A percentile compares a stretch with the other conserved stretches of the same genome.
Conservation (phyloP, 495 filamentous ascomycete species). For the Talaromyces nanjingensis region DNA sequence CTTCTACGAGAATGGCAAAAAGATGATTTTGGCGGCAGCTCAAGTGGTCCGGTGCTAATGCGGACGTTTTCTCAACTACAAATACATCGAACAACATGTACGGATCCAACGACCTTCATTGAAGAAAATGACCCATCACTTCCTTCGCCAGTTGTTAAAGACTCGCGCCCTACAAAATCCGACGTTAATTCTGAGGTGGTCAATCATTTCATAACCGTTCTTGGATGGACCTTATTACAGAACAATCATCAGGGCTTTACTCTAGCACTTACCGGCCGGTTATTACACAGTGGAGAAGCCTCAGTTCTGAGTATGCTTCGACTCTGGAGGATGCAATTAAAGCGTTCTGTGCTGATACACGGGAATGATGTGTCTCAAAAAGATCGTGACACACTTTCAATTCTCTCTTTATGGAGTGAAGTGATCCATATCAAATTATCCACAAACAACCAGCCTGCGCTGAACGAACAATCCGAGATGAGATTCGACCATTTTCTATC, state of each 20-base stretch:
- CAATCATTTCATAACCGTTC: neutral
- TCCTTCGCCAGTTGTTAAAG: neutral
- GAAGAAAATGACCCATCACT: neutral
- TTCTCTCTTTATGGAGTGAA: neutral
- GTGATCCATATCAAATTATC: neutral
- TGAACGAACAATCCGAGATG: neutral
- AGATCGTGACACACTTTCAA: neutral
- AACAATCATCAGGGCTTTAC: neutral
- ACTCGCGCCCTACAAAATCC: neutral
- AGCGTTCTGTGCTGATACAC: neutral
- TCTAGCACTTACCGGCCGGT: neutral
- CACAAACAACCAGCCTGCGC: neutral
- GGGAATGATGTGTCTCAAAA: neutral
- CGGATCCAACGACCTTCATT: neutral
- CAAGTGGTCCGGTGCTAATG: constrained; percentile 4
- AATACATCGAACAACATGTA: neutral
- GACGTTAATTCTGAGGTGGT: neutral
- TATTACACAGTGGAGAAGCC: neutral
- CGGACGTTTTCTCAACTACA: constrained; percentile 11
- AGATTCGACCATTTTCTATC: neutral
- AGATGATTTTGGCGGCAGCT: neutral
- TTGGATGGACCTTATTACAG: neutral
- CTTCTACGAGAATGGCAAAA: constrained; percentile 11
- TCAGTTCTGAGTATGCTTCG: neutral
- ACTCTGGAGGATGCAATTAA: neutral